Percentiles rank a stretch among this genome's conserved stretches.
Evolutionary conservation across 2,329 filamentous ascomycete species (phyloP).

Genomic region (Ascomycota sp.): DNA sequence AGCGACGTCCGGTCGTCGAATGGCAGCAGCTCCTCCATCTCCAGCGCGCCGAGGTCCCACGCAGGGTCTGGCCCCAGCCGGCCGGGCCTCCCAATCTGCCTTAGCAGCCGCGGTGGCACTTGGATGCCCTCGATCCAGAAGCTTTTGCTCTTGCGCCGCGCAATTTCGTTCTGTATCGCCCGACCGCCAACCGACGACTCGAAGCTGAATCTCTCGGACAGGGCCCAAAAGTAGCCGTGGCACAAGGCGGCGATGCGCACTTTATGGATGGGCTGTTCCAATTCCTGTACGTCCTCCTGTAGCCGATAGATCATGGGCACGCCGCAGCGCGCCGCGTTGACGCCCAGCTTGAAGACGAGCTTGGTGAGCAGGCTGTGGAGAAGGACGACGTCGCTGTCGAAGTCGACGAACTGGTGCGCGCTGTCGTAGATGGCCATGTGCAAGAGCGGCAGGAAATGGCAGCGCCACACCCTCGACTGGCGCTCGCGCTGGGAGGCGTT

Average conservation of each 20-base stretch:
- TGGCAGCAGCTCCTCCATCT: slow-evolving; percentile 45
- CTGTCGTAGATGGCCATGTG: slow-evolving; percentile 84
- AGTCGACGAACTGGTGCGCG: slow-evolving; percentile 50
- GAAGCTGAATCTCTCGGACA: slow-evolving; percentile 61
- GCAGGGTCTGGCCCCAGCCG: slow-evolving; percentile 20
- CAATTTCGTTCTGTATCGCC: slow-evolving; percentile 57
- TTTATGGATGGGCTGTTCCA: slow-evolving; percentile 47
- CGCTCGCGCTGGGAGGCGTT: slow-evolving; percentile 43
- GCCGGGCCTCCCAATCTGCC: slow-evolving; percentile 37
- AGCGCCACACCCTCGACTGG: slow-evolving; percentile 25
- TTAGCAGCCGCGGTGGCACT: slow-evolving; percentile 45
- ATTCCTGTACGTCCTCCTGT: slow-evolving; percentile 60
- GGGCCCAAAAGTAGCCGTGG: slow-evolving; percentile 71
- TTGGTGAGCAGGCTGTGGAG: slow-evolving; percentile 58
- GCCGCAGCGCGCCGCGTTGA: slow-evolving; percentile 61
- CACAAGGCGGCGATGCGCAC: slow-evolving; percentile 67
- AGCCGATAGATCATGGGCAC: slow-evolving; percentile 77
- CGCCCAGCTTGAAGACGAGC: slow-evolving; percentile 56
- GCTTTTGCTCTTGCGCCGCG: slow-evolving; percentile 48
- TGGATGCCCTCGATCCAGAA: slow-evolving; percentile 63
- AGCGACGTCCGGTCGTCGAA: slow-evolving; percentile 56
- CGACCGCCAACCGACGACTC: slow-evolving; percentile 48
- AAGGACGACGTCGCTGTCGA: slow-evolving; percentile 54
- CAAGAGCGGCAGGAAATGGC: slow-evolving; percentile 62
- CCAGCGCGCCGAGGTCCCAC: slow-evolving; percentile 31